Base-by-base conservation (phyloP, 257 asterid species). In the Solanum peruvianum region DNA sequence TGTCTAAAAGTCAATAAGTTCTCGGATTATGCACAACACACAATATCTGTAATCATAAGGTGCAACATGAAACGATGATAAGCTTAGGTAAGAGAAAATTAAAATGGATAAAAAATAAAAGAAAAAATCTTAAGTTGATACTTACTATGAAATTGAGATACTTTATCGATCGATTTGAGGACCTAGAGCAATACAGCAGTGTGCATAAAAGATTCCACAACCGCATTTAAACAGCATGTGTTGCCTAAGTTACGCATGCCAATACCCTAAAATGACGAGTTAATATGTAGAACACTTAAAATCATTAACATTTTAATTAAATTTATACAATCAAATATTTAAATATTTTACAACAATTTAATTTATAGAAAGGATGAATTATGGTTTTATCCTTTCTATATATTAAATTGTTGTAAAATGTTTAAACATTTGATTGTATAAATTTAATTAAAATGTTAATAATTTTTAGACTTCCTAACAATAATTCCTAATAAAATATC, bases 191-290 rank as follows among this genome's bases (percentile, higher is more conserved):
- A 93, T 3, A 95, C 95, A 18, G 94, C 98, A 0, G 94, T 92
- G 89, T 96, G 96, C 62, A 93, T 89, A 88, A 94, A 92, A 89
- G 96, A 96, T 87, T 96, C 98, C 92, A 96, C 86, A 70, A 96
- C 93, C 4, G 96, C 90, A 88, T 96, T 96, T 52, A 96, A 87
- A 86, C 94, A 96, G 92, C 99, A 95, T 25, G 99, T 95, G 83
- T 96, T 96, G 16, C 98, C 99, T 66, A 96, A 89, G 89, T 95
- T 95, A 29, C 11, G 2, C 29, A 60, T 9, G 12, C 6, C 14
- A 60, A 23, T 23, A 6, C 67, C 67, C 67, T 60, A 23, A 60
- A 14, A 49, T 1, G 18, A 52, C 10, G 10, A 16, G 62, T 52
- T 4, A 21, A 21, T 9, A 21, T 5, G 6, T 60, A 60, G 25